Evolutionary conservation across 208 protist genomes (phyloP), one percentile per base, ranked within the genome.

Genomic region (Trypanosoma mega): DNA sequence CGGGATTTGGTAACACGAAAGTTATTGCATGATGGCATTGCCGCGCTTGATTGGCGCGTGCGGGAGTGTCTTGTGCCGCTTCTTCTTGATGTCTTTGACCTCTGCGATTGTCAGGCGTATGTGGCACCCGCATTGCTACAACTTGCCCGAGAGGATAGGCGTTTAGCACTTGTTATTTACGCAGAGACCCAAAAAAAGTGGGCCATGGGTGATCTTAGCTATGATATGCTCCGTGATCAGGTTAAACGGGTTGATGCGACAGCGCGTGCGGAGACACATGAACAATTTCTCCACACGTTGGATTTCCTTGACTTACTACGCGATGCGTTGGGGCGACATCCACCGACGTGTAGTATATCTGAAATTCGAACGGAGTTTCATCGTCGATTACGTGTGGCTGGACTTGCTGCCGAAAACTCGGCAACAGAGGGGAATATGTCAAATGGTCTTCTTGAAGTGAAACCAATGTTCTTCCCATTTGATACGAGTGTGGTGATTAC

Each of bases 381-480:
- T 41, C 33, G 37, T 12, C 16, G 12, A 11, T 41, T 73, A 12
- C 18, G 18, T 8, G 31, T 56, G 14, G 57, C 14, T 34, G 57
- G 50, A 12, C 16, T 72, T 3, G 26, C 49, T 31, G 7, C 30
- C 24, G 63, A 31, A 11, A 21, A 33, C 31, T 18, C 23, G 41
- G 30, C 21, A 20, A 43, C 34, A 5, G 31, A 29, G 6, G n/a
- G 43, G 0, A 26, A 7, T 41, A 31, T 20, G 4, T 49, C 37
- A n/a, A 7, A 30, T 21, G 14, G 24, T 36, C 31, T 18, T 8
- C 14, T 54, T 39, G 11, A n/a, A 14, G 12, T 59, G 2, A 30
- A 8, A 1, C 69, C 69, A 16, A 65, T 75, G 41, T 24, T 68
- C 14, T 75, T 75, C 45, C 69, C 69, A 8, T 75, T 75, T 47